Evolutionary conservation across 192 early-diverging fungal genomes (phyloP).

Genomic region (Entrophospora sp.): DNA sequence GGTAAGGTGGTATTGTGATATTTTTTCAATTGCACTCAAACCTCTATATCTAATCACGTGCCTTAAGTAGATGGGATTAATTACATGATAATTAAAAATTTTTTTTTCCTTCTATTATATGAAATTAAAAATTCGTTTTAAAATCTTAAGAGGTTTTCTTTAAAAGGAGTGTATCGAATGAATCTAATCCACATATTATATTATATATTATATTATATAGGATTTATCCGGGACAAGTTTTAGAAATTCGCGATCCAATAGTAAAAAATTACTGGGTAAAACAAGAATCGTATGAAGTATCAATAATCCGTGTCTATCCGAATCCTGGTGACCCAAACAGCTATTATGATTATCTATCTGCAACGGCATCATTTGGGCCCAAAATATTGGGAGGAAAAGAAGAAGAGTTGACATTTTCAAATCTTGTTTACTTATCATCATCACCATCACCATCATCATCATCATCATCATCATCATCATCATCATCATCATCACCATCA

Average conservation of each 20-base stretch:
- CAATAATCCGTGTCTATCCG: background rate
- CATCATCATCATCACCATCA: conserved; percentile 11
- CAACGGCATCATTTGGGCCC: conserved; percentile 19
- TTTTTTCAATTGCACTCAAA: too few species aligned
- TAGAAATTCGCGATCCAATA: conserved; percentile 17
- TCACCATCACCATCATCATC: too few species aligned
- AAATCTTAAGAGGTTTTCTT: too few species aligned
- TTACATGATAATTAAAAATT: too few species aligned
- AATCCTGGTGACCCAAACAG: background rate
- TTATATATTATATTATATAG: conserved; percentile 14
- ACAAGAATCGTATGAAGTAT: conserved; percentile 13
- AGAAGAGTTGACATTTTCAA: background rate
- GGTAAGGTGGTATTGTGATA: too few species aligned
- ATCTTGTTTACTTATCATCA: conserved; percentile 12
- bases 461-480: conserved; percentile 13
- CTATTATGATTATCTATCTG: background rate
- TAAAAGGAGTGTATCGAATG: too few species aligned
- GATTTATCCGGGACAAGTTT: conserved; percentile 19
- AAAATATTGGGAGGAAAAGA: background rate
- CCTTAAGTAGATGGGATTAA: too few species aligned
- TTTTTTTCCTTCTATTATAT: background rate
- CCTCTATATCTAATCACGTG: too few species aligned
- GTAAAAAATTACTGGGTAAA: conserved; percentile 16
- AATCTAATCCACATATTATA: background rate
- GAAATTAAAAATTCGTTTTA: background rate